These are phyloP conservation scores for Syzygium malaccense DNA, from an alignment of 441 rosid species.

Conservation along the genomic window DNA sequence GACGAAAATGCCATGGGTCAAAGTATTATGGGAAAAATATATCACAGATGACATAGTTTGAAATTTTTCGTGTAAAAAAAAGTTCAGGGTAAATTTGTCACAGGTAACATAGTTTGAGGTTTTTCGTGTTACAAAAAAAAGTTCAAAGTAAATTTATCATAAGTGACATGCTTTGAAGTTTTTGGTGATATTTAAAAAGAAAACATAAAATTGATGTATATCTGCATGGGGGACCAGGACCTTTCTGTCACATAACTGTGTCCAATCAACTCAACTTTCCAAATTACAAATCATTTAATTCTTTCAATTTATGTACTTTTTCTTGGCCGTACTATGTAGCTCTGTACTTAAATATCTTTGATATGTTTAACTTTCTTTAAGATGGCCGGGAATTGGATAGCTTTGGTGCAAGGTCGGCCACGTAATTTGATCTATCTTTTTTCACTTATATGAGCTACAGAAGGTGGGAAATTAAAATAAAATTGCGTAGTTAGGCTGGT, in stretches of 20 bases:
- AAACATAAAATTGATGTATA: background rate
- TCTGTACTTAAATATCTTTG: background rate
- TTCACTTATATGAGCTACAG: background rate
- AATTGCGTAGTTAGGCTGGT: background rate
- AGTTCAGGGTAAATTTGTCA: no score
- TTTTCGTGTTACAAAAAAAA: no score
- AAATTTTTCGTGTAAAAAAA: no score
- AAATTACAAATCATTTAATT: background rate
- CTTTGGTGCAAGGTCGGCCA: background rate
- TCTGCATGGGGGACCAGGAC: background rate
- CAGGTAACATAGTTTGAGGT: fast-evolving
- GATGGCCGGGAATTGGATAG: background rate
- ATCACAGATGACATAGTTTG: fast-evolving
- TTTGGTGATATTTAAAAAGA: background rate
- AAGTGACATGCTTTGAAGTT: no score
- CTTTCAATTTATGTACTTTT: background rate
- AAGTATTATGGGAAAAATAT: fast-evolving
- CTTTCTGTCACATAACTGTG: background rate
- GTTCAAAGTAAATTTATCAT: no score
- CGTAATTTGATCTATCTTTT: background rate
- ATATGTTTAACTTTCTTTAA: background rate
- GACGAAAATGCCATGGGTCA: no score
- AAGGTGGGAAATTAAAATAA: background rate
- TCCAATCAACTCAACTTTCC: background rate
- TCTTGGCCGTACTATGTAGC: background rate